Base-by-base conservation (phyloP, 306 rosid genomes). In the Acacia acuminata region DNA sequence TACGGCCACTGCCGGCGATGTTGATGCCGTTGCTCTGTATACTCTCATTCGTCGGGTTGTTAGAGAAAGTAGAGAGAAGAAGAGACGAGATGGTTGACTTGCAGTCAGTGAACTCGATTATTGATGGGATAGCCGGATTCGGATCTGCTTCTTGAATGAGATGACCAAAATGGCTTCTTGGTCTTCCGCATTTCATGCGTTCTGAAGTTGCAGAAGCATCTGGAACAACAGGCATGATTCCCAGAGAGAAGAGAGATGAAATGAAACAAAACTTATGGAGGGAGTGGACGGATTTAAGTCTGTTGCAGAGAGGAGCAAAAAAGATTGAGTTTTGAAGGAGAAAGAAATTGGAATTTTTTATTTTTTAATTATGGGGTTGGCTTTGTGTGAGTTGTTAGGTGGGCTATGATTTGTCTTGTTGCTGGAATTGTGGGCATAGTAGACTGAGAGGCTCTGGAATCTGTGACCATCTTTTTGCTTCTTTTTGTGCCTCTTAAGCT, bases 31-130 rank as follows among this genome's bases (percentile, higher is more conserved):
- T 82, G 73, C 71, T 24, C 78, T 86, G 90, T 71, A 79, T 27
- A 80, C 85, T 64, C 80, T 90, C 97, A 77, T 81, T 87, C 43
- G 88, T 56, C 53, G 58, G 38, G 83, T 22, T 78, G 87, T 77
- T 51, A 74, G 90, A 84, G 84, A 93, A 88, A 76, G 92, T 79
- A 7, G 98, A 94, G 73, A 92, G 91, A 5, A 92, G 89, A 63
- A 96, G 88, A 25, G 98, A 88, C 11, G 97, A 92, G 69, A 96
- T 94, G 79, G 94, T 90, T 87, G 98, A 86, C 86, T 91, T 96
- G 91, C 90, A 81, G 73, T 92, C 87, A 77, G 91, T 87, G 75
- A 97, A 88, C 78, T 90, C 93, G 80, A 88, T 79, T 40, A 79
- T 83, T 4, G 97, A 83, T 56, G 93, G 87, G 63, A 84, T 84